phyloP scores from a whole-genome alignment of 2,329 filamentous ascomycete genomes.

The Sporothrix mexicana region DNA sequence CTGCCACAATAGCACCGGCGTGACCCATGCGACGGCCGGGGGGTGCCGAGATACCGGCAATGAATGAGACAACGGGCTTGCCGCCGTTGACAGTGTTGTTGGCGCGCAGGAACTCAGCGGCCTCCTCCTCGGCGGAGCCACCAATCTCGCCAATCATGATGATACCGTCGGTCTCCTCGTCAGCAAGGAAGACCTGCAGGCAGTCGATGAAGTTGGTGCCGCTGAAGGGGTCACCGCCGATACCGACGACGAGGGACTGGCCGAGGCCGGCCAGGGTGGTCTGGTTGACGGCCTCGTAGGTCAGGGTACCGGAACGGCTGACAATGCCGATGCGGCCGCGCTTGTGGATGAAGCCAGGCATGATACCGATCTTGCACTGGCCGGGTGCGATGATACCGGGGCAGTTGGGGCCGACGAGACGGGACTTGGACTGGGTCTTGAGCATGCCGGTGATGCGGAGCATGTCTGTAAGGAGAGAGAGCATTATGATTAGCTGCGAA shows the following conservation, averaged over 20 bases:
- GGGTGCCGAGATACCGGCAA: conserved; percentile 96
- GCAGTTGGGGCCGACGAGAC: conserved; percentile 96
- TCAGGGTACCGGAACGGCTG: conserved; percentile 95
- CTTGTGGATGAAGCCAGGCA: conserved; percentile 99
- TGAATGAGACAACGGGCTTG: conserved; percentile 98
- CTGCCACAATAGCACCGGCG: conserved; percentile 96
- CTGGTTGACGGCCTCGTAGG: conserved; percentile 99
- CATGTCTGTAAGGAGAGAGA: conserved; percentile 71
- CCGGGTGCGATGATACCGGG: conserved; percentile 93
- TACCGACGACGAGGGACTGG: conserved; percentile 97
- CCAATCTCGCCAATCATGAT: conserved; percentile 99
- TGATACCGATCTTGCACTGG: conserved; percentile 99
- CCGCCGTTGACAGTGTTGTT: conserved; percentile 83
- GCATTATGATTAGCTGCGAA: conserved; percentile 29
- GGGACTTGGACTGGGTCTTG: conserved; percentile 96
- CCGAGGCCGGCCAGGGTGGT: conserved; percentile 96
- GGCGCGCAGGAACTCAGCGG: conserved; percentile 90
- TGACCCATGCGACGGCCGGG: conserved; percentile 98
- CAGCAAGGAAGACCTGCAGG: conserved; percentile 93
- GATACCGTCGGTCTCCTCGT: conserved; percentile 96
- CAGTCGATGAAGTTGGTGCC: conserved; percentile 99
- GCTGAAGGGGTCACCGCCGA: conserved; percentile 97
- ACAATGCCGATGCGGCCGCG: conserved; percentile 98
- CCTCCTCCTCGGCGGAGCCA: conserved; percentile 96
- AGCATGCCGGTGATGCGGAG: conserved; percentile 97